Base-by-base conservation (phyloP, 495 filamentous ascomycete genomes). In the Penicillium waksmanii region DNA sequence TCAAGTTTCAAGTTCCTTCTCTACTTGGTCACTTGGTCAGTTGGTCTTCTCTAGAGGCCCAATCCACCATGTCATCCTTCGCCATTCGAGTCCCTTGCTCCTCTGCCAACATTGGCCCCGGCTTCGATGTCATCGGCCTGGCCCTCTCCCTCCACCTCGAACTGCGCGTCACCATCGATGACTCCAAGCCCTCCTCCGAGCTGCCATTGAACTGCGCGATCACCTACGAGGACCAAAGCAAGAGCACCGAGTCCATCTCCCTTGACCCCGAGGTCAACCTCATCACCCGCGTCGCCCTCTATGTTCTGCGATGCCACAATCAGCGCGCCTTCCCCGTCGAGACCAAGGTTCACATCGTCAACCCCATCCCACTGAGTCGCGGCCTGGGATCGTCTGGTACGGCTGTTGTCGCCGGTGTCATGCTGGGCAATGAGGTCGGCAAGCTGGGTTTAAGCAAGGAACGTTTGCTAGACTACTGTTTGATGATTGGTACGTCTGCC, bases 111-210 rank as follows among this genome's bases (percentile, higher is more conserved):
- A 96, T 97, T 68, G 93, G 88, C 44, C 95, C 95, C 31, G 95
- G 95, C 15, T 98, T 97, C 79, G 95, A 98, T 74, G 94, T 97
- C 66, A 93, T 97, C 73, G 95, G 95, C 54, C 84, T 98, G 54
- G 94, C 94, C 3, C 79, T 98, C 67, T 93, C 91, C 51, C 87
- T 97, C 69, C 92, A 89, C 75, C 88, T 98, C 49, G 92, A 96
- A 75, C 77, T 97, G 43, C 82, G 83, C 33, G 87, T 97, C 67
- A 89, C 83, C 25, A 74, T 95, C 59, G 81, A 90, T 69, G 69
- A 78, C 47, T 71, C 79, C 62, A 73, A 79, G 46, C 25, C 68
- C 12, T 66, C 73, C 8, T 89, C 88, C 0, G 58, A 77, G 19
- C 73, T 84, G 25, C 85, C 89, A 3, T 82, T 95, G 53, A 96